These are phyloP conservation scores for Phaeosphaeriaceae sp. DNA, from an alignment of 2,329 filamentous ascomycete species.

Conservation along the genomic window DNA sequence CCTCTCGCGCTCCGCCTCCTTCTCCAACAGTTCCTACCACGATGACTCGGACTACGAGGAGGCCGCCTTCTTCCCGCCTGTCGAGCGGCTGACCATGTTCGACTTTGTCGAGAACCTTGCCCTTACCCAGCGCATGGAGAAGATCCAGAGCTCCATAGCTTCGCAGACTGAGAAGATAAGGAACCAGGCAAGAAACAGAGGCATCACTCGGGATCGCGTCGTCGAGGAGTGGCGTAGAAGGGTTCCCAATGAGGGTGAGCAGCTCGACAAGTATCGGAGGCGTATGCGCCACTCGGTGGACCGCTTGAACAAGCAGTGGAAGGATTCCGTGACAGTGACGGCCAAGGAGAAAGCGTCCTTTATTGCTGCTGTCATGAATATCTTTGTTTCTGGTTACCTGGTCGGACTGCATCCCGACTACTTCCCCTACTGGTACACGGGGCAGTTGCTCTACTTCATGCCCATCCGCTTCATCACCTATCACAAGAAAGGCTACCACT, in stretches of 20 bases:
- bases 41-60: conserved; percentile 82
- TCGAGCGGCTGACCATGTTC: conserved; percentile 89
- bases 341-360: conserved; percentile 93
- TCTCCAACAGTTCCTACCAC: conserved; percentile 85
- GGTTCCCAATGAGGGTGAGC: conserved; percentile 86
- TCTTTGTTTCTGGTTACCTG: conserved; percentile 94
- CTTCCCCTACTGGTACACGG: conserved; percentile 93
- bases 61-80: conserved; percentile 69
- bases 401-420: conserved; percentile 84
- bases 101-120: conserved; percentile 94
- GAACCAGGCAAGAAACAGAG: conserved; percentile 79
- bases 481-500: conserved; percentile 82
- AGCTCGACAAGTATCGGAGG: conserved; percentile 86
- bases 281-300: conserved; percentile 91
- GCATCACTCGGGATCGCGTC: conserved; percentile 84
- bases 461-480: conserved; percentile 93
- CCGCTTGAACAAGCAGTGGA: conserved; percentile 83
- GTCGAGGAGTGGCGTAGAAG: conserved; percentile 91
- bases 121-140: conserved; percentile 87
- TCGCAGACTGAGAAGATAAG: conserved; percentile 85
- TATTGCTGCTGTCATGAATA: conserved; percentile 94
- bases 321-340: conserved; percentile 86
- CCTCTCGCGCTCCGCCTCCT: conserved; percentile 79
- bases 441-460: conserved; percentile 92
- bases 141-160: conserved; percentile 81